Evolutionary conservation across 2,329 filamentous ascomycete genomes (phyloP), one percentile per base, ranked within the genome.

Genomic region (Leptographium wingfieldii): DNA sequence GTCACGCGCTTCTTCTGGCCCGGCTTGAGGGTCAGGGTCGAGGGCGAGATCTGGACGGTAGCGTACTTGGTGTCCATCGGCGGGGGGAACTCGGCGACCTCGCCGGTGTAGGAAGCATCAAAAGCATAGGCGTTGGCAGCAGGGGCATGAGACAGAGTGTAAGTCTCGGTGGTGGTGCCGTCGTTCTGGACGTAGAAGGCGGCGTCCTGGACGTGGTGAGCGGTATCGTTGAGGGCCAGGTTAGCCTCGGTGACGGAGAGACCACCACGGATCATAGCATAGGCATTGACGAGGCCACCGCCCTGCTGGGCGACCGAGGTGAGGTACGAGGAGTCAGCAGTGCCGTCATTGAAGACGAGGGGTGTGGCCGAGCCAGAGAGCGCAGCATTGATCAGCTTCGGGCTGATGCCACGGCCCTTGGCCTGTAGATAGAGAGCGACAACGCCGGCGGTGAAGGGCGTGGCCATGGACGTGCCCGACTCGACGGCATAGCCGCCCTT

Each of bases 201-300:
- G 52, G 77, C 71, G 2, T 71, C 72, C 12, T 73, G 69, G 54
- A 69, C 68, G 63, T 83, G 78, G 72, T 85, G 68, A 63, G 81
- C 79, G 0, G 82, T 83, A 68, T 87, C 83, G 67, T 86, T 86
- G 71, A 86, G 85, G 3, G 80, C 77, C 16, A 87, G 70, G 68
- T 77, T 80, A n/a, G 71, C 14, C 80, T 66, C 2, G 78, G 77
- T 2, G 74, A 80, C 19, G 78, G 73, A 64, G 79, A 76, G 6
- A 82, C 80, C 3, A 82, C 80, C 60, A n/a, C 33, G 29, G 10
- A 51, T 7, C 25, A 51, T 19, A 14, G 84, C 79, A 63, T 79
- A 79, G 4, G 81, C 83, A 64, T 84, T 80, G 56, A 86, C 71
- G 14, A 85, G 71, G 46, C 84, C 84, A 33, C 71, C 78, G 12